A percentile compares a stretch with the other conserved stretches of the same genome.
phyloP scores from a whole-genome alignment of 495 filamentous ascomycete species.

The Talaromyces stipitatus region DNA sequence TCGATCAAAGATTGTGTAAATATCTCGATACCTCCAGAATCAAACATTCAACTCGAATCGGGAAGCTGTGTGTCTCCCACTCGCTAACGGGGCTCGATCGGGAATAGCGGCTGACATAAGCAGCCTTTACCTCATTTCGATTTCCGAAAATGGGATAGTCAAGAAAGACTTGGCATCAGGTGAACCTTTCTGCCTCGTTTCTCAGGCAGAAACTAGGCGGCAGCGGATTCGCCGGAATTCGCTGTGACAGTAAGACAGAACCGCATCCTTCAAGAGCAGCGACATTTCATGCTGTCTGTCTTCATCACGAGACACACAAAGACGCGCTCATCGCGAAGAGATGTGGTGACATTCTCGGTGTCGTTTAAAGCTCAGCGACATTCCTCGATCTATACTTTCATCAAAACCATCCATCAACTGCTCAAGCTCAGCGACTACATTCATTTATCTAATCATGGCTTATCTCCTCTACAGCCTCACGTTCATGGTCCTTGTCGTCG shows the following conservation, averaged over 20 bases:
- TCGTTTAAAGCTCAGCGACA: background rate
- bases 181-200: background rate
- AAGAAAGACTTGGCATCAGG: background rate
- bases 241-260: too few relatives aligned
- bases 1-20: background rate
- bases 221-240: background rate
- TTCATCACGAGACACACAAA: background rate
- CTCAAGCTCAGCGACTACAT: background rate
- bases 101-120: conserved; percentile 1
- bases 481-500: conserved; percentile 53
- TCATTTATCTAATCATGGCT: conserved; percentile 39
- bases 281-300: background rate
- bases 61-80: background rate
- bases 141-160: background rate
- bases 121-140: background rate
- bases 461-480: conserved; percentile 73
- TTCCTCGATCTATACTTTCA: background rate
- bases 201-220: background rate
- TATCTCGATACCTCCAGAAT: conserved; percentile 2
- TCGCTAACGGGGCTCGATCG: conserved; percentile 5
- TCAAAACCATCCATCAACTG: background rate
- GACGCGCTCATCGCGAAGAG: background rate
- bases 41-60: background rate
- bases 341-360: background rate
- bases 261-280: background rate